Evolutionary conservation across 106 monocot species (phyloP).

Genomic region (Posidonia australis): DNA sequence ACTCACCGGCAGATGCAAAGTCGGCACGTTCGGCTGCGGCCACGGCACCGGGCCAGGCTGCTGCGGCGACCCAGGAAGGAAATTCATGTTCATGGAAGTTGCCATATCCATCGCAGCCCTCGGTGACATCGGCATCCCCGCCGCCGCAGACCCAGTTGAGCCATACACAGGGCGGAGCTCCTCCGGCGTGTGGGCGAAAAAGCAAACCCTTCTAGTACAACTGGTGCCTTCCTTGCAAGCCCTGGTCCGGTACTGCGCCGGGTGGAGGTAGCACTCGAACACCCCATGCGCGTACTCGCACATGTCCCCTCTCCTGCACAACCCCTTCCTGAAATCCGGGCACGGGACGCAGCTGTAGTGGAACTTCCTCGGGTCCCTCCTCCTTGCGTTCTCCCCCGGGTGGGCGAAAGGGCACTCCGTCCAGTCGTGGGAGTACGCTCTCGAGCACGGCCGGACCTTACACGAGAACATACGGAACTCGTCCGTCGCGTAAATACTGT

Average conservation of each 20-base stretch:
- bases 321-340: slow-evolving; percentile 23
- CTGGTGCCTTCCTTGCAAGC: slow-evolving; percentile 29
- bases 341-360: slow-evolving; percentile 27
- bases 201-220: slow-evolving; percentile 62
- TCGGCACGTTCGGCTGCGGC: slow-evolving; percentile 50
- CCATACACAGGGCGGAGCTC: slow-evolving; percentile 66
- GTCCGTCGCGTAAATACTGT: slow-evolving; percentile 17
- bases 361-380: slow-evolving; percentile 20
- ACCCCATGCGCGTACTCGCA: slow-evolving; percentile 26
- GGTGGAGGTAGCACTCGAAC: slow-evolving; percentile 24
- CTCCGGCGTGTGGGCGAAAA: slow-evolving; percentile 67
- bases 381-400: slow-evolving; percentile 17
- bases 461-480: slow-evolving; percentile 28
- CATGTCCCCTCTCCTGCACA: slow-evolving; percentile 15
- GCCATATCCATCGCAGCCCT: slow-evolving; percentile 35
- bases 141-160: slow-evolving; percentile 34
- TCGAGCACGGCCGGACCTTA: slow-evolving; percentile 16
- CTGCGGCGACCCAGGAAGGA: slow-evolving; percentile 36
- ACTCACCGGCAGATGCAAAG: slow-evolving; percentile 49
- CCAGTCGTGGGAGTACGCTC: slow-evolving; percentile 29
- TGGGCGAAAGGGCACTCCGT: slow-evolving; percentile 26
- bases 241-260: slow-evolving; percentile 23
- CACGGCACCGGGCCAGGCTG: slow-evolving; percentile 18
- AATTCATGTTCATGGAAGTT: slow-evolving; percentile 23
- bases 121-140: slow-evolving; percentile 6